phyloP scores from a whole-genome alignment of 768 basidiomycete species.

The Favolaschia claudopus region DNA sequence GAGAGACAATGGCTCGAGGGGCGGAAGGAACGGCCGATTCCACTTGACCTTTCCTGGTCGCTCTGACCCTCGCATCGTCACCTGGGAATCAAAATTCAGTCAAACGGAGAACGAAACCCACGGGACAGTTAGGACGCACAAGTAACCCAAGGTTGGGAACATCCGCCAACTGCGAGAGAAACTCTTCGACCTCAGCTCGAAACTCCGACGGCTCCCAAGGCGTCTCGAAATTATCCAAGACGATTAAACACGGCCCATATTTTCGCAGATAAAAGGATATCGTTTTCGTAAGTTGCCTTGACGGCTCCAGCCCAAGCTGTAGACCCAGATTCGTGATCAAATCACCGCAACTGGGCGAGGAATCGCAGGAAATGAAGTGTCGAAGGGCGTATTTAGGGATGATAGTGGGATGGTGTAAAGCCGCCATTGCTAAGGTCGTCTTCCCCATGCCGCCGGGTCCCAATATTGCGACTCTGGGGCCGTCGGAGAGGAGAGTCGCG shows the following conservation, averaged over 20 bases:
- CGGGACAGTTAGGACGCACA: no score
- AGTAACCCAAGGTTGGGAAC: neutral
- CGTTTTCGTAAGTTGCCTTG: neutral
- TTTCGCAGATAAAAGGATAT: neutral
- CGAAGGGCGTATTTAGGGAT: neutral
- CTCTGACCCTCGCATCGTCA: conserved; percentile 3
- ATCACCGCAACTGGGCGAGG: neutral
- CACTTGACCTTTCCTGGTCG: neutral
- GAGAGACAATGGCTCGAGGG: neutral
- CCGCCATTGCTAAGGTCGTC: neutral
- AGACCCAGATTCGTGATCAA: neutral
- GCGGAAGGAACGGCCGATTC: neutral
- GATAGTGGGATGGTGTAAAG: neutral
- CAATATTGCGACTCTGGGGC: neutral
- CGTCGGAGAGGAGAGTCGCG: neutral
- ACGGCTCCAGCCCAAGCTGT: neutral
- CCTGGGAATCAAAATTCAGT: neutral
- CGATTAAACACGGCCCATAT: neutral
- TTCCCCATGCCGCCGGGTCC: conserved; percentile 1
- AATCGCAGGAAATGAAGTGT: neutral
- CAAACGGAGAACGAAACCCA: neutral
- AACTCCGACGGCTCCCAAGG: neutral
- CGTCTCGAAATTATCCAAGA: neutral
- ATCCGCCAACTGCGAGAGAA: neutral
- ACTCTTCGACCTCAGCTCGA: neutral